Evolutionary conservation across 2,329 filamentous ascomycete species (phyloP).

Genomic region (Cladosporium velox): DNA sequence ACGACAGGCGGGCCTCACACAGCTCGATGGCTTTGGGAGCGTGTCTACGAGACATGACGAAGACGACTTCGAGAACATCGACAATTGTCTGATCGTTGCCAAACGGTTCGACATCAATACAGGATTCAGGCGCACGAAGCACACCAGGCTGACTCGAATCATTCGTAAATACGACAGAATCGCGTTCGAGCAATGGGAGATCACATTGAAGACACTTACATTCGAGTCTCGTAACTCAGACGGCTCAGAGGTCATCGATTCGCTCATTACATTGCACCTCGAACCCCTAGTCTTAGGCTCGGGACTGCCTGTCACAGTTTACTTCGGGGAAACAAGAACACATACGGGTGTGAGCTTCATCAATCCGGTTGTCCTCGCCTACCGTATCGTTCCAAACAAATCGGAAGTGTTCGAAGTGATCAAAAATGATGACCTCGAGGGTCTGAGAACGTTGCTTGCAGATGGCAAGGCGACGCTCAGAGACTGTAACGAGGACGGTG

Average conservation of each 20-base stretch:
- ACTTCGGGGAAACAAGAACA: neutral
- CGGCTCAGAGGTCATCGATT: neutral
- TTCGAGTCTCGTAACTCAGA: neutral
- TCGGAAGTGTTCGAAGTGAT: neutral
- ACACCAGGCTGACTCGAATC: neutral
- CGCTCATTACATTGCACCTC: neutral
- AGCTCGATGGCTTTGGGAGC: no score
- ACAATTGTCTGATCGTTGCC: neutral
- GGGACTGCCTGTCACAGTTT: neutral
- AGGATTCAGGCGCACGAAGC: neutral
- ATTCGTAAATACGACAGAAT: neutral
- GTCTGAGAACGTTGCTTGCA: neutral
- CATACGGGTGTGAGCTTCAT: neutral
- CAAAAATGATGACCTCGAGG: neutral
- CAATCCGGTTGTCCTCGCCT: neutral
- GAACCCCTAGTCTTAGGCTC: no score
- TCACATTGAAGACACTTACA: neutral
- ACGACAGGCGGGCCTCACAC: neutral
- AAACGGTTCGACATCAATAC: neutral
- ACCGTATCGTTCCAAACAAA: neutral
- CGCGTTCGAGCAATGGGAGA: neutral
- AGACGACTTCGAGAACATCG: neutral
- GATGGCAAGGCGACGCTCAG: neutral
- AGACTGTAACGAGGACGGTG: neutral
- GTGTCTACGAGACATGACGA: neutral